A percentile compares a stretch with the other conserved stretches of the same genome.
Conservation (phyloP, 345 rosid species). For the Psidium guajava region DNA sequence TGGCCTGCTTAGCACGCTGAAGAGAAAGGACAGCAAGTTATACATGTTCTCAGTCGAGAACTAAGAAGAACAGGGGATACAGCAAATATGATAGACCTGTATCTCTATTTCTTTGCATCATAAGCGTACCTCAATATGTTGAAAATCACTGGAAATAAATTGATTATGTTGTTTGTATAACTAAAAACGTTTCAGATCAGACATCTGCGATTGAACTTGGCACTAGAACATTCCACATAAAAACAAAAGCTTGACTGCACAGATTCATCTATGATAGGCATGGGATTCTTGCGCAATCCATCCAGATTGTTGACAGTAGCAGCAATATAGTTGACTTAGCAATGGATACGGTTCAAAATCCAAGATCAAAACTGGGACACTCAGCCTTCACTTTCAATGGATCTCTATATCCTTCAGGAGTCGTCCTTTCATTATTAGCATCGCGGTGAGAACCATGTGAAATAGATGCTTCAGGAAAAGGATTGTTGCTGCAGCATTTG, state of each 20-base stretch:
- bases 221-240: not conserved
- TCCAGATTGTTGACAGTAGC: not conserved
- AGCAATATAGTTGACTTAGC: not conserved
- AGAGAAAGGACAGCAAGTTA: slow-evolving; percentile 21
- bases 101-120: not conserved
- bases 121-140: too few species aligned
- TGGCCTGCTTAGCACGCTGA: slow-evolving; percentile 66
- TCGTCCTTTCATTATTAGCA: not conserved
- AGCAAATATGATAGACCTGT: slow-evolving; percentile 13
- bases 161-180: not conserved
- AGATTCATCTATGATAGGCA: not conserved
- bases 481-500: not conserved
- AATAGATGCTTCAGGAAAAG: not conserved
- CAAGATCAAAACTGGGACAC: too few species aligned
- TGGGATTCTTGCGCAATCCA: not conserved
- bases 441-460: accelerated
- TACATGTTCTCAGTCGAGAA: slow-evolving; percentile 5
- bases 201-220: not conserved
- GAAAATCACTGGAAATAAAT: too few species aligned
- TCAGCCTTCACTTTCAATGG: not conserved
- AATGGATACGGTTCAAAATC: not conserved
- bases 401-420: not conserved
- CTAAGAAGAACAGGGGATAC: slow-evolving; percentile 5
- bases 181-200: not conserved
- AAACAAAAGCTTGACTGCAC: not conserved